Evolutionary conservation across 805 yeast species (phyloP).

Genomic region (Saturnispora serradocipensis): DNA sequence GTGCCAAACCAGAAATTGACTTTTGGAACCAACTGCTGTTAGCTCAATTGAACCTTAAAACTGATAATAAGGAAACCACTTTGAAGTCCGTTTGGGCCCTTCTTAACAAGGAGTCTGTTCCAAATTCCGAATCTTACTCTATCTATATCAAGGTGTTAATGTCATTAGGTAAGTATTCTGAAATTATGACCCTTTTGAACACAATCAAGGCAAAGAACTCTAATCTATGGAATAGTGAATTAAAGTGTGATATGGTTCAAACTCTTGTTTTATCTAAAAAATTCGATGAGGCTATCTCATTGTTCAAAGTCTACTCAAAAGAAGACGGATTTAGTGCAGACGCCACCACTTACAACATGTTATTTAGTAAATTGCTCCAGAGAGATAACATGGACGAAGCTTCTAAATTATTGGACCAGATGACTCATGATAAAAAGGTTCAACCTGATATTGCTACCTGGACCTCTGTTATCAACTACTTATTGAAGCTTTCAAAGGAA

Average conservation of each 20-base stretch:
- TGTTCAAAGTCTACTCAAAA: constrained; percentile 19
- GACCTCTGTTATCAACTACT: constrained; percentile 47
- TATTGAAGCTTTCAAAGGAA: constrained; percentile 40
- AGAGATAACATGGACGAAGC: constrained; percentile 36
- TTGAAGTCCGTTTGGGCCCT: constrained; percentile 31
- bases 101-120: constrained; percentile 24
- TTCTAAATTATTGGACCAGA: constrained; percentile 37
- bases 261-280: constrained; percentile 35
- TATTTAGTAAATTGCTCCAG: constrained; percentile 36
- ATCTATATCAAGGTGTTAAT: constrained; percentile 40
- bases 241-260: constrained; percentile 37
- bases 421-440: constrained; percentile 31
- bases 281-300: constrained; percentile 32
- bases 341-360: constrained; percentile 42
- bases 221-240: constrained; percentile 29
- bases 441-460: constrained; percentile 55
- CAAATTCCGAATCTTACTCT: constrained; percentile 41
- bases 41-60: constrained; percentile 21
- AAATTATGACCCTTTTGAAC: constrained; percentile 32
- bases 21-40: constrained; percentile 51
- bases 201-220: constrained; percentile 27
- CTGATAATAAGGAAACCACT: constrained; percentile 25
- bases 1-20: constrained; percentile 24
- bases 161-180: constrained; percentile 31
- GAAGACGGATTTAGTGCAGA: constrained; percentile 33